phyloP scores from a whole-genome alignment of 1,284 basidiomycete genomes.

The Rhodotorula sp. region DNA sequence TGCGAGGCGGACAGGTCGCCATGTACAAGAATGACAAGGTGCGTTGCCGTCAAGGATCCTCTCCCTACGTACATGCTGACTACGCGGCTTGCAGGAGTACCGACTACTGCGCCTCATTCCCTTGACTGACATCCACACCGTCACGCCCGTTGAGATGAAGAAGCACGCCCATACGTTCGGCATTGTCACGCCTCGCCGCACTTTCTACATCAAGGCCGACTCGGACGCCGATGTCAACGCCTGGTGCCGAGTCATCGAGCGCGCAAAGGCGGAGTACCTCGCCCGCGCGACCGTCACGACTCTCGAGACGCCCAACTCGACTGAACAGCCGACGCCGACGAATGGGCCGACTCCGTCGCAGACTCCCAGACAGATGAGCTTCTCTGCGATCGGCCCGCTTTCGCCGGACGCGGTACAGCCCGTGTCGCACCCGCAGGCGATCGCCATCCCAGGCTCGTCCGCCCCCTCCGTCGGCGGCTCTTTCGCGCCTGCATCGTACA shows the following conservation, averaged over 20 bases:
- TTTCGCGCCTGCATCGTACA: slow-evolving; percentile 12
- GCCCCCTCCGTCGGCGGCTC: neutral
- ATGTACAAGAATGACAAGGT: slow-evolving; percentile 89
- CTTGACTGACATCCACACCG: slow-evolving; percentile 83
- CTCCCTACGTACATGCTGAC: too few relatives aligned
- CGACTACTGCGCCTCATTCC: slow-evolving; percentile 86
- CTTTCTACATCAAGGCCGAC: slow-evolving; percentile 87
- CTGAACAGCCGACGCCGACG: slow-evolving; percentile 8
- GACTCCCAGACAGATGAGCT: slow-evolving; percentile 14
- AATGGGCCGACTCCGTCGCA: slow-evolving; percentile 9
- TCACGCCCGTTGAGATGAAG: slow-evolving; percentile 82
- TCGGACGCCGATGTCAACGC: slow-evolving; percentile 67
- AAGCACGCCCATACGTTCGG: slow-evolving; percentile 86
- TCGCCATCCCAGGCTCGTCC: slow-evolving; percentile 5
- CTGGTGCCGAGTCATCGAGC: slow-evolving; percentile 76
- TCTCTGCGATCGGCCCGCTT: neutral
- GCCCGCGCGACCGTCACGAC: slow-evolving; percentile 59
- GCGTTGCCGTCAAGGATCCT: too few relatives aligned
- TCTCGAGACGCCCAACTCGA: slow-evolving; percentile 46
- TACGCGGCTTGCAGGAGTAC: slow-evolving; percentile 61
- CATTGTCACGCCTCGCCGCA: slow-evolving; percentile 83
- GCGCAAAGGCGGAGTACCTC: slow-evolving; percentile 65
- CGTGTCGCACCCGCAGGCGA: neutral
- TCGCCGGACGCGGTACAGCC: neutral
- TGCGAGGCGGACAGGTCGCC: slow-evolving; percentile 84